These are phyloP conservation scores for Trichoderma sp. DNA, from an alignment of 2,329 filamentous ascomycete genomes.

Conservation along the genomic window DNA sequence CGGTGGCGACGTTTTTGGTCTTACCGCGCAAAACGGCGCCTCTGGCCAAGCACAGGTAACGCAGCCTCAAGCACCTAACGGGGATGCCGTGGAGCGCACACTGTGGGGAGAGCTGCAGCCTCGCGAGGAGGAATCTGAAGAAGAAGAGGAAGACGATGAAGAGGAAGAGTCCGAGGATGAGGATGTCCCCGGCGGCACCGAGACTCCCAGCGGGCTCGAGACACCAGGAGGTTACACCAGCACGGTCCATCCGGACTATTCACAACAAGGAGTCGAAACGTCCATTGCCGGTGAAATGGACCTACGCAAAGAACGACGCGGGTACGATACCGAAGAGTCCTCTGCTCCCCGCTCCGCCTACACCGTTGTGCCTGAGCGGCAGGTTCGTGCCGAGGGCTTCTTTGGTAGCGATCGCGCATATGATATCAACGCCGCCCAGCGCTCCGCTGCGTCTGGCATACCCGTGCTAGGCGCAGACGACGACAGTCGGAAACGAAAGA, in stretches of 20 bases:
- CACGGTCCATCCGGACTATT: constrained; percentile 74
- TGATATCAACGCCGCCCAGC: constrained; percentile 63
- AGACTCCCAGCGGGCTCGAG: constrained; percentile 74
- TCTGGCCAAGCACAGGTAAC: constrained; percentile 38
- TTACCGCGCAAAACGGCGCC: constrained; percentile 49
- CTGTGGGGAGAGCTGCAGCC: constrained; percentile 92
- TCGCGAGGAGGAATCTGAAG: constrained; percentile 70
- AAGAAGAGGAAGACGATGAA: constrained; percentile 75
- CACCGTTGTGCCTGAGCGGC: constrained; percentile 84
- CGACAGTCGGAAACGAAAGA: constrained; percentile 80
- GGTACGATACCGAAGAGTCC: constrained; percentile 82
- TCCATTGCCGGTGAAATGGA: constrained; percentile 85
- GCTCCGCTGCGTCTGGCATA: constrained; percentile 44
- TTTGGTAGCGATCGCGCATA: constrained; percentile 95
- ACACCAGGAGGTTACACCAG: constrained; percentile 80
- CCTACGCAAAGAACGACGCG: constrained; percentile 77
- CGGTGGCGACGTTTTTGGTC: constrained; percentile 91
- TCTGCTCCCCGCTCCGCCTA: constrained; percentile 76
- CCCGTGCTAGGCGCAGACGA: constrained; percentile 80
- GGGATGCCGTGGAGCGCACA: constrained; percentile 80
- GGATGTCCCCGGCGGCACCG: constrained; percentile 62
- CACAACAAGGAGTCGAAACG: constrained; percentile 63
- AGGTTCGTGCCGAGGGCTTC: constrained; percentile 84
- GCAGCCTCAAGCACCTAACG: constrained; percentile 45
- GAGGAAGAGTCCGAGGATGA: constrained; percentile 67